Base-by-base conservation (phyloP, 2,329 filamentous ascomycete genomes). In the Aureobasidium sp. region DNA sequence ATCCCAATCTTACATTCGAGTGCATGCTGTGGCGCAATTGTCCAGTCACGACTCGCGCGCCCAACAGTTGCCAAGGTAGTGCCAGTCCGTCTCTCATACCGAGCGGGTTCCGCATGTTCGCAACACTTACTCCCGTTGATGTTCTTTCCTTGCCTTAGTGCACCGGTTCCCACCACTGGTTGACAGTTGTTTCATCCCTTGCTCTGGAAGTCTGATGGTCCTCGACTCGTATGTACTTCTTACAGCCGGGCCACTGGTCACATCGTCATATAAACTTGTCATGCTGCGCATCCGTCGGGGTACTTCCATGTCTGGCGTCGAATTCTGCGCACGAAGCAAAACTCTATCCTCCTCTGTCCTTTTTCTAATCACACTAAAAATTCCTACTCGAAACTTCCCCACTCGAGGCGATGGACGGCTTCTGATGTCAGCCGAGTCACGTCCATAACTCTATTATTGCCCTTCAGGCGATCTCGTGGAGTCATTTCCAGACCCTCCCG, bases 121-220 rank as follows among this genome's bases (percentile, higher is more conserved):
- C 61, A 57, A 63, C 61, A 34, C 32, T n/a, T 26, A 29, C 13
- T 46, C 27, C 24, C 10, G 34, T 60, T 32, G 37, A 41, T 60
- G 39, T 34, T 46, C 44, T 46, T 44, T 63, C 61, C 61, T 59
- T 60, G 41, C 53, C 56, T 52, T 63, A 63, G 61, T 51, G 61
- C 48, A 50, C 61, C 44, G 24, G 36, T 36, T 44, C 26, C 34
- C 48, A 27, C 39, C 55, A 63, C 53, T 59, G 47, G 61, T 41
- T 59, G 46, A 52, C 67, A 67, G 66, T 62, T 63, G 69, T 71
- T 70, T 71, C 70, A 70, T 67, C 69, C 70, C 70, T 71, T 72
- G 70, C 71, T 65, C 66, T 59, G 44, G 56, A 59, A 36, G 41
- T 47, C 39, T 37, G 53, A 26, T 47, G 37, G 52, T 56, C 26